Evolutionary conservation across 108 stramenopile species (phyloP).

Genomic region (Conticribra weissflogii): DNA sequence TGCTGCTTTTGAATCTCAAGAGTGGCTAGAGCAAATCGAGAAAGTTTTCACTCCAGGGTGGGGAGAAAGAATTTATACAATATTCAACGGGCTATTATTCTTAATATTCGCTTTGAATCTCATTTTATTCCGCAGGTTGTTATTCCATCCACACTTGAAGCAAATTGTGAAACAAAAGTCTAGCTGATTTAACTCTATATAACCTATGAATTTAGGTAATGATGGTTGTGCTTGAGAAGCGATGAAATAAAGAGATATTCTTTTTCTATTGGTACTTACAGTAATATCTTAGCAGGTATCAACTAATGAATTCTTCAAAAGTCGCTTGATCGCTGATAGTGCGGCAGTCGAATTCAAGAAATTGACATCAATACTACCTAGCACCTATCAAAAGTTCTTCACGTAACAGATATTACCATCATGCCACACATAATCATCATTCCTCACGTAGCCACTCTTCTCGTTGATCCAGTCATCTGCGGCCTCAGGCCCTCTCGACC

Average conservation of each 20-base stretch:
- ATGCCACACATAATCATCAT: slow-evolving; percentile 72
- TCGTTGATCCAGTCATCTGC: slow-evolving; percentile 76
- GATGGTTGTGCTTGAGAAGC: no score
- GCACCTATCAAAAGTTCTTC: background rate
- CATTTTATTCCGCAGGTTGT: slow-evolving; percentile 57
- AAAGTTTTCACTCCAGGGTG: slow-evolving; percentile 68
- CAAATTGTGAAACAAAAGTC: slow-evolving; percentile 20
- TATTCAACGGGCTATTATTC: slow-evolving; percentile 59
- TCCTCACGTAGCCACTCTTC: slow-evolving; percentile 64
- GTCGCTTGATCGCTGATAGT: no score
- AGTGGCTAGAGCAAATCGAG: slow-evolving; percentile 84
- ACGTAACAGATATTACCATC: slow-evolving; percentile 39
- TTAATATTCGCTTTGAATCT: slow-evolving; percentile 64
- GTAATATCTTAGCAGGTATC: no score
- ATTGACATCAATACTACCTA: no score
- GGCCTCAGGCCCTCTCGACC: slow-evolving; percentile 85
- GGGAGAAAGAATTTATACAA: slow-evolving; percentile 43
- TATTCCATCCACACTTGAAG: slow-evolving; percentile 65
- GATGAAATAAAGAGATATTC: no score
- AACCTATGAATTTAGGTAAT: no score
- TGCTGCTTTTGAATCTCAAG: slow-evolving; percentile 65
- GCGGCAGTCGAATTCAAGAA: no score
- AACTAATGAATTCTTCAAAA: no score
- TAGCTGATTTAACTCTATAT: no score
- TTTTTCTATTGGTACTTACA: no score